These are phyloP conservation scores for Beauveria pseudobassiana DNA, from an alignment of 2,329 filamentous ascomycete genomes.

Conservation along the genomic window DNA sequence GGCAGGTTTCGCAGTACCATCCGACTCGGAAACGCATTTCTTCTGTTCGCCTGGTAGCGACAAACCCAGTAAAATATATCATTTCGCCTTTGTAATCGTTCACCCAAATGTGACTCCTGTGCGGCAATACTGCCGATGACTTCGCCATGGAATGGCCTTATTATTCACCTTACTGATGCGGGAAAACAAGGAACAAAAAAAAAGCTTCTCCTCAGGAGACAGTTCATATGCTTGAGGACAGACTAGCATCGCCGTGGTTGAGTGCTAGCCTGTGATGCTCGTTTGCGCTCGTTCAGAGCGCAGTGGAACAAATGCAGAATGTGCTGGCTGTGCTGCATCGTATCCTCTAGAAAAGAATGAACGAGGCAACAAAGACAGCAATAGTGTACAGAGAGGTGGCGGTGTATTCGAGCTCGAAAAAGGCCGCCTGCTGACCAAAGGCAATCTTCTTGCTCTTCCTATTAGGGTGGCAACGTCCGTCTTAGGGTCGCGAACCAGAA, in stretches of 20 bases:
- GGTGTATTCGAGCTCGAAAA: conserved; percentile 49
- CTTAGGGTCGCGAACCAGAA: conserved; percentile 48
- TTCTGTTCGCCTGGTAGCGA: conserved; percentile 5
- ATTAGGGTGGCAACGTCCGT: conserved; percentile 47
- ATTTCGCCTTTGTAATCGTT: conserved; percentile 9
- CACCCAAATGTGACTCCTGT: background rate
- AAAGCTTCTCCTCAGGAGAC: background rate
- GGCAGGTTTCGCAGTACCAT: conserved; percentile 2
- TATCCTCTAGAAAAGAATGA: conserved; percentile 18
- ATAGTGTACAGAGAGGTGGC: conserved; percentile 42
- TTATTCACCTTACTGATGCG: background rate
- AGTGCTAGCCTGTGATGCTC: background rate
- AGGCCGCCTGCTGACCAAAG: conserved; percentile 44
- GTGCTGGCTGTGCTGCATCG: too few species aligned
- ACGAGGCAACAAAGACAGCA: conserved; percentile 39
- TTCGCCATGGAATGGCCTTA: background rate
- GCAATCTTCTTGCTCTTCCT: conserved; percentile 46
- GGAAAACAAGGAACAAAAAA: background rate
- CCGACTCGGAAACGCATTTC: background rate
- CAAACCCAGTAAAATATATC: background rate
- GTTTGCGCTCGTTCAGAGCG: background rate
- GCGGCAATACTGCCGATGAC: background rate
- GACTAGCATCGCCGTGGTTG: background rate
- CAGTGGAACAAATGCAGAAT: background rate
- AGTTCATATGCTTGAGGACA: background rate